Percentiles rank a stretch among this genome's conserved stretches.
These are phyloP conservation scores for Umbilicus rupestris DNA, from an alignment of 164 flowering plant genomes.

Conservation along the genomic window DNA sequence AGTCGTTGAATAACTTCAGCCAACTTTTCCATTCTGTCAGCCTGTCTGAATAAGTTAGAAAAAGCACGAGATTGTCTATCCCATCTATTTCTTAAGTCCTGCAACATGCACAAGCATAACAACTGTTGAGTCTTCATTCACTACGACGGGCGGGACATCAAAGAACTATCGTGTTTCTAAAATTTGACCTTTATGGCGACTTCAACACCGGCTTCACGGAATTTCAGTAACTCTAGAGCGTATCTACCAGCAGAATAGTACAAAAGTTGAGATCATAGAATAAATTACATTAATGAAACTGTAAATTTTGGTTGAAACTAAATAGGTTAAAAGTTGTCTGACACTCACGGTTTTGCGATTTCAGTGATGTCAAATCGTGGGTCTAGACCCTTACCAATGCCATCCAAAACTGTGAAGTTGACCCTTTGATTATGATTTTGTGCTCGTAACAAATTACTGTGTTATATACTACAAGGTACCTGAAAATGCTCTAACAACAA, in stretches of 20 bases:
- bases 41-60: conserved; percentile 91
- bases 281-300: background rate
- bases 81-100: conserved; percentile 88
- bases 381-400: conserved; percentile 98
- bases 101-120: conserved; percentile 19
- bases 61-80: conserved; percentile 82
- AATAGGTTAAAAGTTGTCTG: background rate
- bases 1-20: conserved; percentile 73
- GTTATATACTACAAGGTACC: conserved; percentile 31
- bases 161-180: conserved; percentile 9
- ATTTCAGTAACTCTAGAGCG: conserved; percentile 79
- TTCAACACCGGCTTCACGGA: conserved; percentile 94
- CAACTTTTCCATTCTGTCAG: conserved; percentile 86
- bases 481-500: conserved; percentile 97
- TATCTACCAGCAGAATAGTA: conserved; percentile 34
- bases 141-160: background rate
- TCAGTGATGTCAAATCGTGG: conserved; percentile 97
- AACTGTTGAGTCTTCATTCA: background rate
- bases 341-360: conserved; percentile 95
- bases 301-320: background rate
- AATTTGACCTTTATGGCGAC: conserved; percentile 62
- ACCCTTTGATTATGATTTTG: background rate
- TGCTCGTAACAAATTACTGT: background rate
- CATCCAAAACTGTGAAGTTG: conserved; percentile 70
- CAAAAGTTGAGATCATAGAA: conserved; percentile 7